Conservation (phyloP, 257 asterid species). For the Nicotiana otophora region DNA sequence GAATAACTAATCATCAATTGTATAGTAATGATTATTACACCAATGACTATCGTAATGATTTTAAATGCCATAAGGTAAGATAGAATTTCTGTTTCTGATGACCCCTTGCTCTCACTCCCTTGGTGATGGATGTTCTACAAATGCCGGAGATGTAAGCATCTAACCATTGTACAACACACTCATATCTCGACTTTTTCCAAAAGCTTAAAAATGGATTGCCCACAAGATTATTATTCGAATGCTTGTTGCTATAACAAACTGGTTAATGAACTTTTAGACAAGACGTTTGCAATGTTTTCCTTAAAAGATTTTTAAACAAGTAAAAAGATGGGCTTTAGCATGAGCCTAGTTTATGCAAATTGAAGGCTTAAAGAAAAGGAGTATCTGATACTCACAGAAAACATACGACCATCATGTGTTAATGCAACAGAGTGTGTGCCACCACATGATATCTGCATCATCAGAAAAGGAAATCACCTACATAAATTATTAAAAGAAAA, state of each 20-base stretch:
- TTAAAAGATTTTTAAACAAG: not conserved
- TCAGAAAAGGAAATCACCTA: not conserved
- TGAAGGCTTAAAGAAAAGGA: not conserved
- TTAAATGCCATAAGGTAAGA: not conserved
- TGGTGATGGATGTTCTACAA: not conserved
- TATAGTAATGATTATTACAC: not conserved
- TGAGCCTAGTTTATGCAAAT: not conserved
- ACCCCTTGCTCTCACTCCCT: not conserved
- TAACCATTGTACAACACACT: not conserved
- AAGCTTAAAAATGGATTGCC: not conserved
- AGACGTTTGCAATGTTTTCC: not conserved
- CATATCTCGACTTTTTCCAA: not conserved
- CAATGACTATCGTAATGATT: not conserved
- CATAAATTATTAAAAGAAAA: not conserved
- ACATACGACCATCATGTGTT: conserved; percentile 86
- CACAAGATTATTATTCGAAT: not conserved
- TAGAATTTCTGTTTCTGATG: not conserved
- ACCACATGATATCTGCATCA: conserved; percentile 92
- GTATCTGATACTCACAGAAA: conserved; percentile 48
- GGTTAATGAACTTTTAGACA: not conserved
- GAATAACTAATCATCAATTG: not conserved
- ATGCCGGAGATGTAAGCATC: not conserved
- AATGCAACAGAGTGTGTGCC: conserved; percentile 97
- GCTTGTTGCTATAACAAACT: not conserved
- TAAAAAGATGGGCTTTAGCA: not conserved